A percentile compares a stretch with the other conserved stretches of the same genome.
Conservation (phyloP, 108 stramenopile genomes). For the Conticribra weissflogii region DNA sequence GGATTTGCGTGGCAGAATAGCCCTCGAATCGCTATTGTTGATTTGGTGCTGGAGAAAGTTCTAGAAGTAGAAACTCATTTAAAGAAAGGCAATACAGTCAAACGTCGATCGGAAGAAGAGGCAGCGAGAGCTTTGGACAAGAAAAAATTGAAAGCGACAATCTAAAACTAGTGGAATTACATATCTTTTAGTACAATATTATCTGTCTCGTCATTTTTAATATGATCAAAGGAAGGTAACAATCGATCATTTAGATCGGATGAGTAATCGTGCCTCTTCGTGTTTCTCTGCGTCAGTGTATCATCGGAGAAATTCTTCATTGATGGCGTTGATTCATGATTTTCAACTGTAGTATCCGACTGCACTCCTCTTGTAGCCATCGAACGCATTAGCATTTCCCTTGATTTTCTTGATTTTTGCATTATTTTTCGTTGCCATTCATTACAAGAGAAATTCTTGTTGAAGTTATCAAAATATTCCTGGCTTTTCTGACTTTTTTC, state of each 20-base stretch:
- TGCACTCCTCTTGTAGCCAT: neutral
- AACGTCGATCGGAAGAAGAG: conserved; percentile 31
- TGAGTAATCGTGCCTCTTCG: too few relatives aligned
- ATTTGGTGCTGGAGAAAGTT: conserved; percentile 79
- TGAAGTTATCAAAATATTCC: neutral
- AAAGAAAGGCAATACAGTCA: conserved; percentile 42
- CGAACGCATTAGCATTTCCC: neutral
- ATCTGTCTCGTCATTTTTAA: too few relatives aligned
- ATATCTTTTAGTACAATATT: too few relatives aligned
- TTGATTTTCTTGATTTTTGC: neutral
- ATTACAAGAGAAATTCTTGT: neutral
- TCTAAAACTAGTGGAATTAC: neutral
- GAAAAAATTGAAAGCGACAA: neutral
- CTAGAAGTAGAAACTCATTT: conserved; percentile 59
- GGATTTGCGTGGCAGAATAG: conserved; percentile 6
- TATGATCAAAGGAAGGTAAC: too few relatives aligned
- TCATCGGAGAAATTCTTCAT: too few relatives aligned
- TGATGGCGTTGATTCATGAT: too few relatives aligned
- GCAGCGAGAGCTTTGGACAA: neutral
- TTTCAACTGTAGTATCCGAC: neutral
- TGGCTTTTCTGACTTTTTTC: neutral
- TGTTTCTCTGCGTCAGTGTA: too few relatives aligned
- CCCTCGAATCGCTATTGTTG: conserved; percentile 65
- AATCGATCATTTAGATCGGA: too few relatives aligned
- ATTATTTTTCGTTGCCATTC: neutral